Evolutionary conservation across 495 filamentous ascomycete species (phyloP).

Genomic region (Penicillium bovifimosum): DNA sequence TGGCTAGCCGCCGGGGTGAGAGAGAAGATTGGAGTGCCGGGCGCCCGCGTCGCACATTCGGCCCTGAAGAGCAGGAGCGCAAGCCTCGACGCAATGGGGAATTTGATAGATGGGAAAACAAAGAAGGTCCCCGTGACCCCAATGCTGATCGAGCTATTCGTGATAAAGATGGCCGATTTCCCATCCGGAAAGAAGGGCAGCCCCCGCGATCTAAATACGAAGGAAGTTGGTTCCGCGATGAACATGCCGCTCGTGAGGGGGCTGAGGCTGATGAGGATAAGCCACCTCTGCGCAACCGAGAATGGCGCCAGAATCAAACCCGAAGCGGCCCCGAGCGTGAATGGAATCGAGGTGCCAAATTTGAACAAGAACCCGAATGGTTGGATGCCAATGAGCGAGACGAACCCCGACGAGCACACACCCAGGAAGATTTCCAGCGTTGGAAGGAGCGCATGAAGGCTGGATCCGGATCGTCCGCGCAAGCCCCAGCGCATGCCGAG

Average conservation of each 20-base stretch:
- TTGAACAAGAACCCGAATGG: constrained; percentile 83
- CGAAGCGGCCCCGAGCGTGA: constrained; percentile 58
- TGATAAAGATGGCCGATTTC: constrained; percentile 46
- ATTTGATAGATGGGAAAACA: constrained; percentile 50
- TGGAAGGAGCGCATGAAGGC: constrained; percentile 94
- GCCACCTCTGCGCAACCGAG: constrained; percentile 51
- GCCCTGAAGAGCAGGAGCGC: constrained; percentile 51
- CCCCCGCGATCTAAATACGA: constrained; percentile 46
- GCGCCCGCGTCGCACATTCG: constrained; percentile 48
- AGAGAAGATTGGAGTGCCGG: constrained; percentile 56
- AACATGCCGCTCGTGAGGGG: constrained; percentile 44
- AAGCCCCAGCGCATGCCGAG: constrained; percentile 30
- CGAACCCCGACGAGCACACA: constrained; percentile 61
- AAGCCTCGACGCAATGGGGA: constrained; percentile 57
- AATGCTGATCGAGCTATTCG: constrained; percentile 39
- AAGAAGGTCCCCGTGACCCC: constrained; percentile 41
- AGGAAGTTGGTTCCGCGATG: constrained; percentile 54
- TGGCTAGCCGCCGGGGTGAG: constrained; percentile 45
- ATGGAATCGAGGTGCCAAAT: constrained; percentile 44
- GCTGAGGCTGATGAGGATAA: constrained; percentile 52
- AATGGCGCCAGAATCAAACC: constrained; percentile 62
- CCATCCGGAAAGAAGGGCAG: constrained; percentile 40
- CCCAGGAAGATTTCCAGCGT: constrained; percentile 87
- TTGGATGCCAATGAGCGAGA: constrained; percentile 71
- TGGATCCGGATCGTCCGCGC: constrained; percentile 28